Conservation (phyloP, 441 rosid species). For the Erodium trifolium region DNA sequence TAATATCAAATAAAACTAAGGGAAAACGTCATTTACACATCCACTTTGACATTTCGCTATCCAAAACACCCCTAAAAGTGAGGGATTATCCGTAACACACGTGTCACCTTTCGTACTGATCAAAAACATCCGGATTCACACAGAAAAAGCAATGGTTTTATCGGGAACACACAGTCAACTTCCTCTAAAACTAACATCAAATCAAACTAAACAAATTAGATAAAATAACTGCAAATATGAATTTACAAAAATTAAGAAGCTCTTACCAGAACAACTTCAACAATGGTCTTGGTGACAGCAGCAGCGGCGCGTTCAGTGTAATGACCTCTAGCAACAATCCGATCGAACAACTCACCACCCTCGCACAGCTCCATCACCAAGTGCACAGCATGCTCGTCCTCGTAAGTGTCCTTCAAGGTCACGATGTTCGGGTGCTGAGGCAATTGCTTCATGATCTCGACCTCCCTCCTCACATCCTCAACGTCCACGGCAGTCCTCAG, state of each 20-base stretch:
- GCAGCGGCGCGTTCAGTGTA: slow-evolving; percentile 74
- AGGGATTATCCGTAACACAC: too few species aligned
- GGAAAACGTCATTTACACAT: too few species aligned
- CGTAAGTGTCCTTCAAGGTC: slow-evolving; percentile 61
- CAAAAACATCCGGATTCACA: too few species aligned
- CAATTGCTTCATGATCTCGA: slow-evolving; percentile 62
- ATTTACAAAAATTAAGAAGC: not conserved
- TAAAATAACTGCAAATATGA: too few species aligned
- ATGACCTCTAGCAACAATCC: slow-evolving; percentile 64
- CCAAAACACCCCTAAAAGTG: too few species aligned
- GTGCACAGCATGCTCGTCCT: slow-evolving; percentile 67
- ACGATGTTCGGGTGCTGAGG: slow-evolving; percentile 52
- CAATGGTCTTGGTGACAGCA: slow-evolving; percentile 56
- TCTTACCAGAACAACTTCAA: slow-evolving; percentile 61
- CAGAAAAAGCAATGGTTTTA: too few species aligned
- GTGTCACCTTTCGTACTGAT: too few species aligned
- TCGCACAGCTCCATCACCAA: slow-evolving; percentile 71
- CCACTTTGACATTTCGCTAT: too few species aligned
- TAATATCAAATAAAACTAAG: too few species aligned
- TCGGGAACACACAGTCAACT: too few species aligned
- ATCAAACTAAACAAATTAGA: not conserved
- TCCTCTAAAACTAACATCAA: too few species aligned
- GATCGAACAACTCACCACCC: slow-evolving; percentile 67
- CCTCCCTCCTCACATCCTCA: slow-evolving; percentile 73
- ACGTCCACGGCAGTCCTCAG: slow-evolving; percentile 55